Evolutionary conservation across 2,329 filamentous ascomycete species (phyloP), one percentile per base, ranked within the genome.

Genomic region (Ophiobolus disseminans): DNA sequence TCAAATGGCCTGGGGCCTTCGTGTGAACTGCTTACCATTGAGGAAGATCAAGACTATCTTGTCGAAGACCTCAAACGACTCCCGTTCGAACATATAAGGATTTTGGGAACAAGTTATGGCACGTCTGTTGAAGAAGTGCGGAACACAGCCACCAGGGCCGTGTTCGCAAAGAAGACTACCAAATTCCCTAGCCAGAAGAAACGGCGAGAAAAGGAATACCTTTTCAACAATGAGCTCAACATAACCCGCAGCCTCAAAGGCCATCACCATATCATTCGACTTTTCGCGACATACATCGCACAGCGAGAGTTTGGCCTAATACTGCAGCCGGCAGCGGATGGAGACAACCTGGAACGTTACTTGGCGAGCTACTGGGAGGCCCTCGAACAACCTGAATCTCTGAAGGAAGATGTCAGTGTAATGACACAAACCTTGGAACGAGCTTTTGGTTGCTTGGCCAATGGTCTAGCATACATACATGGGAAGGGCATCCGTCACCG

Each of bases 391-490:
- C 28, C 11, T 31, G 7, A 31, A 31, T 13, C 28, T 5, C 28
- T 5, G 5, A n/a, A 5, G 7, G 5, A 5, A 7, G 28, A 31
- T 5, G 13, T 31, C 13, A 14, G 25, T 13, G 20, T 21, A 16
- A 48, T 35, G 28, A 20, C 25, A 22, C n/a, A 9, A 25, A 20
- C 14, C 9, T 36, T 52, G 5, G 9, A 48, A 21, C 30, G 17
- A 22, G 51, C 40, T 4, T 62, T 60, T 31, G 59, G 59, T 1
- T 62, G 57, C 36, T 40, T 62, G 1, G 48, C 55, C 9, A 43
- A 32, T n/a, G 56, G 50, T 0, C 26, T 63, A n/a, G 30, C 37
- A 2, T 61, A 52, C 26, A 50, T 63, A 22, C 57, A 63, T 20
- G 13, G 22, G 1, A 34, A 48, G 7, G 44, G 23, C 0, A 54